These are phyloP conservation scores for Solanum infundibuliforme DNA, from an alignment of 257 asterid species.

Conservation along the genomic window DNA sequence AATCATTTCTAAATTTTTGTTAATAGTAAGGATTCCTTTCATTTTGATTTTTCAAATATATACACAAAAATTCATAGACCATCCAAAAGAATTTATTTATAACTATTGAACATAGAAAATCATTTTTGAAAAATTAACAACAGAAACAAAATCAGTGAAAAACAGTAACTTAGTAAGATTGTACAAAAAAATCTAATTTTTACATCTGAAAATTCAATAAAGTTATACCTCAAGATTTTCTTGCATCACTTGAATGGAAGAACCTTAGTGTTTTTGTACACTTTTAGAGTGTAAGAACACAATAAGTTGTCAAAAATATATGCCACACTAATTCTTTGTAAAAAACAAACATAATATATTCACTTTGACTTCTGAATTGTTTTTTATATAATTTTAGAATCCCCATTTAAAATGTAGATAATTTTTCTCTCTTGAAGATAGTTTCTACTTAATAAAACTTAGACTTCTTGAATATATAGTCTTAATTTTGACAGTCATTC, in stretches of 20 bases:
- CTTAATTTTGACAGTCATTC: too few species aligned
- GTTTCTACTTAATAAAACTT: neutral
- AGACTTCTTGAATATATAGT: neutral
- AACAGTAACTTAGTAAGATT: too few species aligned
- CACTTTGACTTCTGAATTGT: neutral
- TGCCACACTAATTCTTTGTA: neutral
- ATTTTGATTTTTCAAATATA: neutral
- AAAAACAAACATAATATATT: neutral
- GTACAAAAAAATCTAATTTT: too few species aligned
- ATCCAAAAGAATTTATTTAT: neutral
- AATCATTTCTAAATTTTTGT: neutral
- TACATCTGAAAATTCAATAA: too few species aligned
- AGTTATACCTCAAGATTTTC: too few species aligned
- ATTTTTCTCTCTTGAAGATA: neutral
- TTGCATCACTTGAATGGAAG: neutral
- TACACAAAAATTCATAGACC: neutral
- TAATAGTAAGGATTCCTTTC: neutral
- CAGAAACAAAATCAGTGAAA: too few species aligned
- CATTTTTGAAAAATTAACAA: neutral
- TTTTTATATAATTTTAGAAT: neutral
- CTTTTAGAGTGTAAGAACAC: too few species aligned
- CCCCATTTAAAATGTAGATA: neutral
- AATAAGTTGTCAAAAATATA: too few species aligned
- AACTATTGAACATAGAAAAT: neutral
- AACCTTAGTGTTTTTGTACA: neutral